Evolutionary conservation across 2,329 filamentous ascomycete genomes (phyloP), one percentile per base, ranked within the genome.

Genomic region (Xylariales sp.): DNA sequence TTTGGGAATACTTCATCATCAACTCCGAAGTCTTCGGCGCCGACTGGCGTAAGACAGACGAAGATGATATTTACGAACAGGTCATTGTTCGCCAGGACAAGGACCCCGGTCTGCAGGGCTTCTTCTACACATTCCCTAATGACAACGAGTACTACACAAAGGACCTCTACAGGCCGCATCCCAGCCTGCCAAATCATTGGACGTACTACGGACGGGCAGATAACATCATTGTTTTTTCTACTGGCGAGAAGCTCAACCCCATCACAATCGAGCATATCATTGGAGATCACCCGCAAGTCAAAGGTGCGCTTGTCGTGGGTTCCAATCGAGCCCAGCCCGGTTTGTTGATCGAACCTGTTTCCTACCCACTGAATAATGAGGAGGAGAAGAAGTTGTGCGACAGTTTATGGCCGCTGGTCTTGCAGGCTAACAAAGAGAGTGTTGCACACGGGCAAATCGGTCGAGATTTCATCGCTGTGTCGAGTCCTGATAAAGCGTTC

Each of bases 241-340:
- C 68, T 34, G 71, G 71, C 20, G 69, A 74, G 55, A 75, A 76
- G 51, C 49, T 74, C 5, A 76, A 76, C 45, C 69, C 70, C 0
- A 54, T 68, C 3, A 62, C 58, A 3, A 67, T 73, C 24, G 71
- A 74, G 46, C 48, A 54, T 0, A 60, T 58, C 11, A 51, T 75
- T 2, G 44, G 50, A 5, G 54, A 52, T 9, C 68, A 73, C 32
- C 61, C 65, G 0, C 46, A 56, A 1, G 47, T 75, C 24, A 61
- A 59, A 9, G 64, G 63, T 2, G 68, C 64, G 0, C 8, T 74
- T 1, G 66, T 76, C 1, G 67, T 74, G 0, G 74, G 74, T 3
- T 49, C 61, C 12, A 60, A 65, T 31, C 57, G 52, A 2, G 71
- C 76, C 48, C 68, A 76, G 48, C 59, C 73, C 0, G 67, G 64